Evolutionary conservation across 2,329 filamentous ascomycete genomes (phyloP).

Genomic region (Cordyceps fumosorosea): DNA sequence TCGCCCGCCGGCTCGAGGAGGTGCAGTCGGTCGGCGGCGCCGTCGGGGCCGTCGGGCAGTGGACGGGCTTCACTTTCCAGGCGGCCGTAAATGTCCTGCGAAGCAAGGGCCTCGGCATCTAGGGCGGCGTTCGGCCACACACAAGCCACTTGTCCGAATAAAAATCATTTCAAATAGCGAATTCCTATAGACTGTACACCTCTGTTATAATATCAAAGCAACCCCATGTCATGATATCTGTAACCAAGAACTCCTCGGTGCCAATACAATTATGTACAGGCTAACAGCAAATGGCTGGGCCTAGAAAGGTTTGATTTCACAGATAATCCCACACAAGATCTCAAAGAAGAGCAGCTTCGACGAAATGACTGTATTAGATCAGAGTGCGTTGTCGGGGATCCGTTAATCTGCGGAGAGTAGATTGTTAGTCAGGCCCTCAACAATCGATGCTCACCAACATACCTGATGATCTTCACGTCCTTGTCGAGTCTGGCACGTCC

Average conservation of each 20-base stretch:
- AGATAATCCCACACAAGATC: not conserved
- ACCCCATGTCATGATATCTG: not conserved
- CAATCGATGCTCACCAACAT: conserved; percentile 21
- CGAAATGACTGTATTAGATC: conserved; percentile 15
- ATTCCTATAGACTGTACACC: not conserved
- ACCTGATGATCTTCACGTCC: conserved; percentile 76
- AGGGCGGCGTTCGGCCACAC: conserved; percentile 18
- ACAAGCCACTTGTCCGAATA: not conserved
- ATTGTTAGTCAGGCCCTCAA: conserved; percentile 19
- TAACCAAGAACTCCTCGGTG: not conserved
- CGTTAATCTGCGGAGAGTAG: conserved; percentile 37
- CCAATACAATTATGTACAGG: not conserved
- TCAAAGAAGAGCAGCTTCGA: not conserved
- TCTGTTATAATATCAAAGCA: not conserved
- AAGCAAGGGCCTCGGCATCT: conserved; percentile 82
- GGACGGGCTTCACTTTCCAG: conserved; percentile 73
- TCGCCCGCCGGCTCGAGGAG: conserved; percentile 70
- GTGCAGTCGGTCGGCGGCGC: conserved; percentile 54
- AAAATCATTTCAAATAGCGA: not conserved
- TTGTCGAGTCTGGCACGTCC: conserved; percentile 48
- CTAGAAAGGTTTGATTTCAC: not conserved
- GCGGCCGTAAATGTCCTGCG: conserved; percentile 75
- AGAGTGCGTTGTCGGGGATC: conserved; percentile 53
- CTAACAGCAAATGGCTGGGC: not conserved
- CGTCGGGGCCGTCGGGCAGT: conserved; percentile 61